A percentile compares a stretch with the other conserved stretches of the same genome.
Evolutionary conservation across 2,329 filamentous ascomycete genomes (phyloP).

Genomic region (Paecilomyces fulvus): DNA sequence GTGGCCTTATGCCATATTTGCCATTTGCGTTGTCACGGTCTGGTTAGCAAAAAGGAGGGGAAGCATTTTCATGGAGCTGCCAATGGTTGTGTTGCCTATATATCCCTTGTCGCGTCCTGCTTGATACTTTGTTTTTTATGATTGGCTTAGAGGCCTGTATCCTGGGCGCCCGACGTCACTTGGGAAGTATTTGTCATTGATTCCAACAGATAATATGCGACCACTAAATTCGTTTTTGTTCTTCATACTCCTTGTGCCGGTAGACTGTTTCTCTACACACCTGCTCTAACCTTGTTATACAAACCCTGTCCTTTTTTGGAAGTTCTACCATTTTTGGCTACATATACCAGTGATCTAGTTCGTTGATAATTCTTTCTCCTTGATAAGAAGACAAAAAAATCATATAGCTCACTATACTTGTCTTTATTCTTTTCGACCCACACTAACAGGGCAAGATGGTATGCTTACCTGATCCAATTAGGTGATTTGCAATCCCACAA

Average conservation of each 20-base stretch:
- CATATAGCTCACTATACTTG: no score
- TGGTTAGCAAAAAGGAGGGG: not conserved
- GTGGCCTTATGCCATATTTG: not conserved
- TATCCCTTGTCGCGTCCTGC: not conserved
- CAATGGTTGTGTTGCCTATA: not conserved
- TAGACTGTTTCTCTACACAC: not conserved
- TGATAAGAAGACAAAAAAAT: no score
- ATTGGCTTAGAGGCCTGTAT: not conserved
- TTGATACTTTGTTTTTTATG: not conserved
- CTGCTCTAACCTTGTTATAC: not conserved
- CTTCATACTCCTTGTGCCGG: not conserved
- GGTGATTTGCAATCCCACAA: no score
- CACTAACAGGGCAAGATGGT: no score
- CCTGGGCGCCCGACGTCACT: not conserved
- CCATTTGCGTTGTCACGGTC: not conserved
- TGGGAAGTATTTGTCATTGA: not conserved
- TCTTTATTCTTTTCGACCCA: no score
- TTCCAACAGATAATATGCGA: not conserved
- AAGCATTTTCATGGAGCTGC: conserved; percentile 1
- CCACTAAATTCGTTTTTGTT: not conserved
- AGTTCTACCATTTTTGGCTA: not conserved
- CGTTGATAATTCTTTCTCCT: no score
- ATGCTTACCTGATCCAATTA: no score
- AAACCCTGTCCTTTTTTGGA: not conserved
- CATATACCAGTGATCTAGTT: no score